Conservation (phyloP, 345 rosid genomes). For the Sonneratia alba region DNA sequence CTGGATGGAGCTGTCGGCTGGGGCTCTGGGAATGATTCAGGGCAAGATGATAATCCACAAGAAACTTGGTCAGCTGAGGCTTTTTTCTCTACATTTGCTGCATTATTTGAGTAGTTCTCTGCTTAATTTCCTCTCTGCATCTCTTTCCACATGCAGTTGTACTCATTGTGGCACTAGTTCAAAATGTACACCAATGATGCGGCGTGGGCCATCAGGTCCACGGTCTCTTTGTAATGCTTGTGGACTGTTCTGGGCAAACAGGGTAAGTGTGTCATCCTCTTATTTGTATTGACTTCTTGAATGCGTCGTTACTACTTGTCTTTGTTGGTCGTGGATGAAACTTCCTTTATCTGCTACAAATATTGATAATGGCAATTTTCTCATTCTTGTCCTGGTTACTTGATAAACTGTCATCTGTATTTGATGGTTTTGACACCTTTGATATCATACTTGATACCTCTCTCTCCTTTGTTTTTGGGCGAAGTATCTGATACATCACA, state of each 20-base stretch:
- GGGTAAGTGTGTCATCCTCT: slow-evolving; percentile 32
- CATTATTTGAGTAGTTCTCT: not conserved
- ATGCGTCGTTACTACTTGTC: not conserved
- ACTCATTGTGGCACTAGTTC: slow-evolving; percentile 83
- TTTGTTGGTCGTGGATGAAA: not conserved
- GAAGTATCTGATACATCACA: not conserved
- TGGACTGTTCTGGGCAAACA: slow-evolving; percentile 87
- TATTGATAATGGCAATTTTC: not conserved
- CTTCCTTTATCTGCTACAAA: not conserved
- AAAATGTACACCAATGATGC: slow-evolving; percentile 92
- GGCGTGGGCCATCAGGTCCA: slow-evolving; percentile 94
- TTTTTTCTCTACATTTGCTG: not conserved
- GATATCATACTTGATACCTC: not conserved
- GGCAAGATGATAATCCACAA: slow-evolving; percentile 6
- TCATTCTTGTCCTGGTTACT: not conserved
- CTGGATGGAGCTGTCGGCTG: not conserved
- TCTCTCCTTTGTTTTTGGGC: not conserved
- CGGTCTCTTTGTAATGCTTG: slow-evolving; percentile 97
- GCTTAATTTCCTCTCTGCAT: not conserved
- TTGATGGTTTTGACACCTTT: not conserved
- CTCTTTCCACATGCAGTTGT: slow-evolving; percentile 37
- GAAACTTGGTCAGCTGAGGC: not conserved
- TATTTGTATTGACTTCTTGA: not conserved
- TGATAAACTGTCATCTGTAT: not conserved
- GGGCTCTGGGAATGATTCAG: slow-evolving; percentile 9